These are phyloP conservation scores for Penicillium sp. DNA, from an alignment of 2,329 filamentous ascomycete genomes.

Conservation along the genomic window DNA sequence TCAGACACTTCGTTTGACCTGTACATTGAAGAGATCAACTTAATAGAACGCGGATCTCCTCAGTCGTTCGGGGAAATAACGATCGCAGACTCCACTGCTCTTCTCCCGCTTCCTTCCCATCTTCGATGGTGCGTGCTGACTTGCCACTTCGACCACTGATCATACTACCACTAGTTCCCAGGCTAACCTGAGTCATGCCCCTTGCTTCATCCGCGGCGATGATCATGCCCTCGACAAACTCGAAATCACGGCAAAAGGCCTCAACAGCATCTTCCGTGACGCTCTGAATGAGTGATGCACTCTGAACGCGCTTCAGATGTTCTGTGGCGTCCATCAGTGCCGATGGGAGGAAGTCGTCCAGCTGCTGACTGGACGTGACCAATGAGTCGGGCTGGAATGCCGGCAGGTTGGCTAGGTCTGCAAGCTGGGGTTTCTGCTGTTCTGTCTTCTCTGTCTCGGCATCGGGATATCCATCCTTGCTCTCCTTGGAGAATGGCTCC, in stretches of 20 bases:
- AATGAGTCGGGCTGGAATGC: constrained; percentile 62
- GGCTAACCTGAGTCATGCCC: constrained; percentile 33
- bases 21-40: constrained; percentile 42
- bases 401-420: constrained; percentile 54
- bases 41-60: constrained; percentile 62
- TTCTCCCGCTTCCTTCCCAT: constrained; percentile 36
- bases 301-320: constrained; percentile 71
- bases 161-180: constrained; percentile 26
- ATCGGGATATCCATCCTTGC: constrained; percentile 12
- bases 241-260: constrained; percentile 82
- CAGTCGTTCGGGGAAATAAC: constrained; percentile 62
- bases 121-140: constrained; percentile 16
- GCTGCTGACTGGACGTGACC: constrained; percentile 65
- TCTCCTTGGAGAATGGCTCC: constrained; percentile 35
- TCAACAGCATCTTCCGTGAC: constrained; percentile 82
- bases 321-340: constrained; percentile 90
- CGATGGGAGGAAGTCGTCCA: constrained; percentile 90
- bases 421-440: constrained; percentile 48
- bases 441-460: constrained; percentile 26
- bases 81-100: constrained; percentile 48
- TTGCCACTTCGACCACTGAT: constrained; percentile 21
- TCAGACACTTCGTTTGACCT: no score
- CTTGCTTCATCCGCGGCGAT: constrained; percentile 56
- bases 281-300: constrained; percentile 67
- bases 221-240: constrained; percentile 62